These are phyloP conservation scores for Kodamaea leandrae DNA, from an alignment of 805 yeast genomes.

Conservation along the genomic window DNA sequence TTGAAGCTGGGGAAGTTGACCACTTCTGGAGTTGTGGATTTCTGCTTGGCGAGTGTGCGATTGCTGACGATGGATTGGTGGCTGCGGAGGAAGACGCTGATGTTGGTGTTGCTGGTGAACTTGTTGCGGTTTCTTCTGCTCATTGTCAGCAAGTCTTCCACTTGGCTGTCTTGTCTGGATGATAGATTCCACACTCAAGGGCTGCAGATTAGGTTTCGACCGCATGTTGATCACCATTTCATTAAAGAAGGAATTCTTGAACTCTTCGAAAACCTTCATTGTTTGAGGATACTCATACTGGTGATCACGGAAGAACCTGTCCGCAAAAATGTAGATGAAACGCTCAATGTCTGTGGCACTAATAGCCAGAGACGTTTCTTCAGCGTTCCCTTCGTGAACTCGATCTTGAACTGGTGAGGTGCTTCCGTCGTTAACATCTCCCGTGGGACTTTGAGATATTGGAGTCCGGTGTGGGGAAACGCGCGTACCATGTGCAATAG, in stretches of 20 bases:
- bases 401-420: no score
- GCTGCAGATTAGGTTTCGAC: constrained; percentile 7
- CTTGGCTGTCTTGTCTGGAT: constrained; percentile 6
- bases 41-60: constrained; percentile 4
- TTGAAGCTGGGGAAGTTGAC: constrained; percentile 6
- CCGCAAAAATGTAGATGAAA: constrained; percentile 41
- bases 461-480: constrained; percentile 5
- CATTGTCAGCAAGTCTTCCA: constrained; percentile 8
- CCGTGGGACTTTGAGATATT: constrained; percentile 2
- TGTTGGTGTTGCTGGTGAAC: constrained; percentile 9
- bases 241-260: constrained; percentile 39
- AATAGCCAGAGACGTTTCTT: constrained; percentile 4
- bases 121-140: constrained; percentile 6
- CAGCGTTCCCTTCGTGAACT: neutral
- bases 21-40: neutral
- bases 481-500: neutral
- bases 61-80: constrained; percentile 5
- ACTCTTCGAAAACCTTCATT: constrained; percentile 41
- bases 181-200: constrained; percentile 6
- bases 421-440: no score
- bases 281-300: constrained; percentile 45
- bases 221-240: constrained; percentile 37
- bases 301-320: constrained; percentile 39
- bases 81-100: constrained; percentile 1
- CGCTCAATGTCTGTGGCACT: constrained; percentile 34